phyloP scores from a whole-genome alignment of 1,139 yeast species.

The Yamadazyma blattariae region DNA sequence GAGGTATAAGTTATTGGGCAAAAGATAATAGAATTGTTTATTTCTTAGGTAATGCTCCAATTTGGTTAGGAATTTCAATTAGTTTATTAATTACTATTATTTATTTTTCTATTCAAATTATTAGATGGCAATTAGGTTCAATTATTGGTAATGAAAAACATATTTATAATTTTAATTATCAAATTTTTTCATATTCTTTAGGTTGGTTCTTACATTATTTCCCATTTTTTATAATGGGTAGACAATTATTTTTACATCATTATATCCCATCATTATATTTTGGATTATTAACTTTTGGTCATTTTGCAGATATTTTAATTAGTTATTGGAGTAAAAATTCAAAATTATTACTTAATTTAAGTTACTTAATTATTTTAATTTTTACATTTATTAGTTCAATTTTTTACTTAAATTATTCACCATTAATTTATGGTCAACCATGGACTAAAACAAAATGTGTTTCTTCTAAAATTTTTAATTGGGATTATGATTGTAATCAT shows the following conservation, averaged over 20 bases:
- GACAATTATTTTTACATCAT: conserved; percentile 92
- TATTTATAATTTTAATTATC: conserved; percentile 69
- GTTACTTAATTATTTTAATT: conserved; percentile 41
- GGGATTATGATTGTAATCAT: conserved; percentile 84
- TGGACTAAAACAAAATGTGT: conserved; percentile 77
- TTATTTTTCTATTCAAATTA: conserved; percentile 51
- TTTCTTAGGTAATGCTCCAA: conserved; percentile 83
- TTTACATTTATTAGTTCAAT: conserved; percentile 51
- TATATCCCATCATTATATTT: conserved; percentile 90
- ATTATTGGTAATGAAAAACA: conserved; percentile 48
- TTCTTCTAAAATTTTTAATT: conserved; percentile 55
- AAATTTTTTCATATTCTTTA: conserved; percentile 60
- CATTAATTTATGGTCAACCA: conserved; percentile 74
- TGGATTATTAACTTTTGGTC: conserved; percentile 82
- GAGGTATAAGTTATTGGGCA: conserved; percentile 97
- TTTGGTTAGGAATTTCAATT: conserved; percentile 84
- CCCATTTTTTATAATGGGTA: conserved; percentile 91
- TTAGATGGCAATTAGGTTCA: conserved; percentile 77
- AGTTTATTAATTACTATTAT: conserved; percentile 53
- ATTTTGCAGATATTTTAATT: conserved; percentile 68
- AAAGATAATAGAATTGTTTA: conserved; percentile 75
- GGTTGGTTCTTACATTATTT: conserved; percentile 86
- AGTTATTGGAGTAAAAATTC: conserved; percentile 39
- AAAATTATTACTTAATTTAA: conserved; percentile 28
- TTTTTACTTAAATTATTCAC: conserved; percentile 63